These are phyloP conservation scores for Lactarius akahatsu DNA, from an alignment of 768 basidiomycete genomes.

Conservation along the genomic window DNA sequence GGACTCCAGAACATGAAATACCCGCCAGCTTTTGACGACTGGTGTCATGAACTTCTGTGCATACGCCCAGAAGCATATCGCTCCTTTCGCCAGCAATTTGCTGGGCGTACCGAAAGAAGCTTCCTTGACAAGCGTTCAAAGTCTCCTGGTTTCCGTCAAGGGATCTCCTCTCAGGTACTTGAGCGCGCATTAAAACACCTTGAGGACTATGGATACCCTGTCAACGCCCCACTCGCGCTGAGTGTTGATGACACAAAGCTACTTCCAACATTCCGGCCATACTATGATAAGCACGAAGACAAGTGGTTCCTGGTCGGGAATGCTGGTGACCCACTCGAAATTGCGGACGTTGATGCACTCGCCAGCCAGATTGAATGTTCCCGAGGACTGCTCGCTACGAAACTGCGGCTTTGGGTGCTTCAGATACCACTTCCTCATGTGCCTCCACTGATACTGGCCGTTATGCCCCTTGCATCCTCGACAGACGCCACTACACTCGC, in stretches of 20 bases:
- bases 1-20: conserved; percentile 41
- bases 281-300: conserved; percentile 31
- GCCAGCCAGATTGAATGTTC: conserved; percentile 22
- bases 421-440: conserved; percentile 37
- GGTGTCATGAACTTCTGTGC: conserved; percentile 33
- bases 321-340: conserved; percentile 29
- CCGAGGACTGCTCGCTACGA: conserved; percentile 29
- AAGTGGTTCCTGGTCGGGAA: conserved; percentile 34
- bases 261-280: conserved; percentile 30
- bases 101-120: conserved; percentile 25
- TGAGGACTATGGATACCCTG: conserved; percentile 19
- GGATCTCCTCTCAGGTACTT: conserved; percentile 32
- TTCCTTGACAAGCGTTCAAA: conserved; percentile 29
- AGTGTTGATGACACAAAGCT: conserved; percentile 43
- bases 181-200: conserved; percentile 29
- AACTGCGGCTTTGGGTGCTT: conserved; percentile 40
- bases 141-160: conserved; percentile 31
- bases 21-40: conserved; percentile 36
- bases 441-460: conserved; percentile 39
- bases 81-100: conserved; percentile 31
- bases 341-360: conserved; percentile 32
- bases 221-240: conserved; percentile 32
- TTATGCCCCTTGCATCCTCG: conserved; percentile 33
- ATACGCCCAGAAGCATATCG: conserved; percentile 35
- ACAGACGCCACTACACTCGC: conserved; percentile 31